Conservation (phyloP, 306 rosid genomes). For the Dryas octopetala region DNA sequence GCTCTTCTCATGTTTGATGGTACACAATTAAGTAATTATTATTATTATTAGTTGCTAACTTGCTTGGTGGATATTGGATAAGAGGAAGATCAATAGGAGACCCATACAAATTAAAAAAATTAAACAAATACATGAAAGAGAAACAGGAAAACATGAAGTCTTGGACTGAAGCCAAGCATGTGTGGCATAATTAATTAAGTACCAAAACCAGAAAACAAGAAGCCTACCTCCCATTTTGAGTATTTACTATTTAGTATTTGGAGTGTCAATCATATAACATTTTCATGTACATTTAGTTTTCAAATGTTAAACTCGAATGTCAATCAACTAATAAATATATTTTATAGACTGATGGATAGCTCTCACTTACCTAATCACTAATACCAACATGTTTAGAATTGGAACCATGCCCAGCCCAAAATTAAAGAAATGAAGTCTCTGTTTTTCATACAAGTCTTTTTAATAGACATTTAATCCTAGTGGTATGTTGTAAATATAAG, state of each 20-base stretch:
- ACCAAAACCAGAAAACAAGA: background rate
- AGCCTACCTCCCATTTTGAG: background rate
- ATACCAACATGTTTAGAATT: conserved; percentile 9
- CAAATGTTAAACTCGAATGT: conserved; percentile 7
- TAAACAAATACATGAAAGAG: background rate
- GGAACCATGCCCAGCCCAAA: background rate
- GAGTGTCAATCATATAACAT: background rate
- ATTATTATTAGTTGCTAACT: conserved; percentile 1
- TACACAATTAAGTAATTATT: background rate
- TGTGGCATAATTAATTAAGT: too few species aligned
- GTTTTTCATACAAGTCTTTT: too few species aligned
- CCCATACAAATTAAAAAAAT: background rate
- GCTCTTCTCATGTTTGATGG: conserved; percentile 21
- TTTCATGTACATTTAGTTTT: background rate
- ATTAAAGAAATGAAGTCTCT: too few species aligned
- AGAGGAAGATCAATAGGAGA: background rate
- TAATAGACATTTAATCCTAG: too few species aligned
- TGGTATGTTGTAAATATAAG: too few species aligned
- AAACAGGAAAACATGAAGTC: background rate
- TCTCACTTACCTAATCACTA: conserved; percentile 18
- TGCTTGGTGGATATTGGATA: conserved; percentile 15
- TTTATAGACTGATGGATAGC: conserved; percentile 28
- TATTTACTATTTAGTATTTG: background rate
- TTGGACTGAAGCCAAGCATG: background rate
- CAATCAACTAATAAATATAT: conserved; percentile 14